phyloP scores from a whole-genome alignment of 2,329 filamentous ascomycete genomes.

The Aspergillus sojae region DNA sequence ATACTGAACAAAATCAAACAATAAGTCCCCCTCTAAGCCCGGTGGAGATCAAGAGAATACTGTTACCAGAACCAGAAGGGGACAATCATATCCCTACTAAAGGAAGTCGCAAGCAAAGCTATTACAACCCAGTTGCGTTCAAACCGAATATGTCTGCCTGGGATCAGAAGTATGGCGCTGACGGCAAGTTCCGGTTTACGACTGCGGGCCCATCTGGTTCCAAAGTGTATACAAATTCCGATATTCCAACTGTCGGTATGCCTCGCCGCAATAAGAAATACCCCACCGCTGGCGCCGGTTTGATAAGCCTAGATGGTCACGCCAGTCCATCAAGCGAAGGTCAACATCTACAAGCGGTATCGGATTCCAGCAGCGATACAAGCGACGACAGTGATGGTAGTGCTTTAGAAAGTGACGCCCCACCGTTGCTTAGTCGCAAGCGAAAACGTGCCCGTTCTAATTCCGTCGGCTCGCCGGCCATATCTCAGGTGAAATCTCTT shows the following conservation, averaged over 20 bases:
- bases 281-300: background rate
- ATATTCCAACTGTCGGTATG: constrained; percentile 44
- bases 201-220: constrained; percentile 11
- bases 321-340: constrained; percentile 14
- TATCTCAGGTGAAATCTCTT: constrained; percentile 32
- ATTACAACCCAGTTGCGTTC: constrained; percentile 57
- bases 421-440: constrained; percentile 31
- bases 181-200: constrained; percentile 50
- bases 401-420: constrained; percentile 23
- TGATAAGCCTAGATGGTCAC: constrained; percentile 9
- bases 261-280: constrained; percentile 27
- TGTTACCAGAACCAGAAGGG: constrained; percentile 39
- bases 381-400: constrained; percentile 33
- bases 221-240: constrained; percentile 11
- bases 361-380: constrained; percentile 30
- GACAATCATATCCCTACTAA: constrained; percentile 11
- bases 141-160: constrained; percentile 50
- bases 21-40: constrained; percentile 46
- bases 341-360: constrained; percentile 22
- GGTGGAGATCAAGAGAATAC: constrained; percentile 46
- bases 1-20: constrained; percentile 27
- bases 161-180: constrained; percentile 56
- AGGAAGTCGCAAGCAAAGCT: constrained; percentile 39
- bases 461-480: constrained; percentile 30
- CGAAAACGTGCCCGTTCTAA: constrained; percentile 40